Base-by-base conservation (phyloP, 2,329 filamentous ascomycete genomes). In the Penicillium sp. region DNA sequence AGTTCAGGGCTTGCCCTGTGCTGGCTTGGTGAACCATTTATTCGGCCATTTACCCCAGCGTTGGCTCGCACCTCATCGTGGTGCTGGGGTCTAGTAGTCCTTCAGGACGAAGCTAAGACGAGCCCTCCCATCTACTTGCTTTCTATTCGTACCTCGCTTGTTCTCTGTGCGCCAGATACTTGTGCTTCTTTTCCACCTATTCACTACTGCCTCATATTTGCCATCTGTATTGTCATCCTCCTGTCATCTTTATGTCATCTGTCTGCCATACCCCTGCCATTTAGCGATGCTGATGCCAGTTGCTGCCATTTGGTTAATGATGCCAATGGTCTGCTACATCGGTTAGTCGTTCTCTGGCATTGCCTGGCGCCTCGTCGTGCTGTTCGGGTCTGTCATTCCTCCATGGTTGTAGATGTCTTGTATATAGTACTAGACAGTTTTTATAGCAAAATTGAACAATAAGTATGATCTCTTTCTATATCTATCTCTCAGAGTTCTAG, bases 1-100 rank as follows among this genome's bases (percentile, higher is more conserved):
- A 13, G 37, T 22, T 3, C 25, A 39, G 5, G 19, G 22, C n/a
- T 9, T 29, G 12, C 37, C 22, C 19, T 39, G 25, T 39, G 22
- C 37, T 29, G 9, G 22, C 37, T 39, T 39, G 22, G 22, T n/a
- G n/a, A 39, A 3, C 22, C 12, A 50, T 28, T 19, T 46, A 27
- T 34, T 6, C 9, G 19, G 29, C 29, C 18, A 41, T 25, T 19
- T 41, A 4, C 53, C 50, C 50, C 40, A 44, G 42, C 46, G 38
- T 36, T 27, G 41, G 47, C 49, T 56, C 45, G 47, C 44, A 56
- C 53, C 53, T 56, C 45, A 54, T 14, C 48, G 54, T 40, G 54
- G 48, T 56, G 47, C 41, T 49, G 41, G 44, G 52, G 54, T 54
- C 44, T 30, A 56, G 52, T 56, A 55, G 22, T 40, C 35, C 41